Base-by-base conservation (phyloP, 495 filamentous ascomycete species). In the Xylaria sp. region DNA sequence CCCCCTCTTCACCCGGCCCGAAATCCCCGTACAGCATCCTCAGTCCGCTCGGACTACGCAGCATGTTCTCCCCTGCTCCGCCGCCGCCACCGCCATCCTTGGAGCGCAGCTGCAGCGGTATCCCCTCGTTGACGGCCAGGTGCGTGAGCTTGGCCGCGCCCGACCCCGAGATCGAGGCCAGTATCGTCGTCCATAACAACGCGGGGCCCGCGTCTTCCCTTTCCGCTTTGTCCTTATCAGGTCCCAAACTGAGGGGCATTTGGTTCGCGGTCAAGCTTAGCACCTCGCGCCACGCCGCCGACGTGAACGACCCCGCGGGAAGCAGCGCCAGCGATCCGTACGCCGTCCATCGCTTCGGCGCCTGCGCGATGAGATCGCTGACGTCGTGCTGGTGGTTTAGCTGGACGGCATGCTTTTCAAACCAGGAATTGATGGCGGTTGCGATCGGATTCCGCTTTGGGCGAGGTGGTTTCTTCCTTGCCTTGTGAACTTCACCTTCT, bases 241-340 rank as follows among this genome's bases (percentile, higher is more conserved):
- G 14, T 14, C 3, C 17, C 17, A 5, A n/a, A 5, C 21, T 8
- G 6, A n/a, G 50, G 63, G 50, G 33, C 80, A 57, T 11, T 52
- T 58, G 1, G 0, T 17, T 5, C 5, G 33, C 69, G 41, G 74
- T 6, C 3, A 72, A 19, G 33, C 31, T 55, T 3, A 89, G 83
- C 0, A 90, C 72, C 4, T 74, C 67, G 21, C 73, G 78, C 88
- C 88, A 92, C 21, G 80, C 75, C 0, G 76, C 68, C 1, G 82
- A 69, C 0, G 74, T 81, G 75, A 93, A 90, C 29, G 86, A 86
- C 58, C 90, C 87, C 2, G 83, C 76, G 2, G 91, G 88, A 1
- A 95, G 84, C 1, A 94, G 83, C 1, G 91, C 84, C 81, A 95
- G 85, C 9, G 91, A 91, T 24, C 87, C 84, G 74, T 94, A 94